Conservation (phyloP, 805 yeast genomes). For the Candida schatavii region DNA sequence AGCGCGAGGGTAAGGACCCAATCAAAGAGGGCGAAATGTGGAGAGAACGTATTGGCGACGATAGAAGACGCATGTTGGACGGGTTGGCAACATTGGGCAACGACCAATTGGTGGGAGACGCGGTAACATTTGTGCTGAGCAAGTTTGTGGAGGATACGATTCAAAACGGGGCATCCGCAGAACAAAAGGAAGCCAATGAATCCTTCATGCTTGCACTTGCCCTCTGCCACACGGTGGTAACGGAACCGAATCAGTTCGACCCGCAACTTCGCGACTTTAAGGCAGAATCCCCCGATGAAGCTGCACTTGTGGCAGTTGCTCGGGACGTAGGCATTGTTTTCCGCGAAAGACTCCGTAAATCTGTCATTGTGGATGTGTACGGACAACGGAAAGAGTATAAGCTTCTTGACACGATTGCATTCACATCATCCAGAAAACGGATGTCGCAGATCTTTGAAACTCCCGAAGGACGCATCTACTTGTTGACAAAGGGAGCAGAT, state of each 20-base stretch:
- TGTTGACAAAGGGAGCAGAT: slow-evolving; percentile 75
- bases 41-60: slow-evolving; percentile 38
- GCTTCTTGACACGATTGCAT: slow-evolving; percentile 56
- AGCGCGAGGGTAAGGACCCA: slow-evolving; percentile 62
- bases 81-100: slow-evolving; percentile 34
- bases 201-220: slow-evolving; percentile 65
- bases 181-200: slow-evolving; percentile 49
- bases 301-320: slow-evolving; percentile 75
- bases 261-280: slow-evolving; percentile 49
- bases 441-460: slow-evolving; percentile 69
- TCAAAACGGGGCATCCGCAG: slow-evolving; percentile 9
- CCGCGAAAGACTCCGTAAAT: slow-evolving; percentile 50
- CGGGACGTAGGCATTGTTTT: slow-evolving; percentile 69
- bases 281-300: slow-evolving; percentile 84
- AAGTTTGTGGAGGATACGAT: slow-evolving; percentile 55
- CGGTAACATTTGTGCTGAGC: slow-evolving; percentile 61
- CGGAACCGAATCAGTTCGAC: slow-evolving; percentile 47
- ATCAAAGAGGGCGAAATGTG: slow-evolving; percentile 45
- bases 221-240: slow-evolving; percentile 72
- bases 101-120: slow-evolving; percentile 49
- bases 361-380: slow-evolving; percentile 41
- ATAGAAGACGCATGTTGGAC: slow-evolving; percentile 47
- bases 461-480: slow-evolving; percentile 38
- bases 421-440: slow-evolving; percentile 70
- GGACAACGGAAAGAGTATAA: slow-evolving; percentile 47